Evolutionary conservation across 495 filamentous ascomycete species (phyloP).

Genomic region (Penicillium bialowiezense): DNA sequence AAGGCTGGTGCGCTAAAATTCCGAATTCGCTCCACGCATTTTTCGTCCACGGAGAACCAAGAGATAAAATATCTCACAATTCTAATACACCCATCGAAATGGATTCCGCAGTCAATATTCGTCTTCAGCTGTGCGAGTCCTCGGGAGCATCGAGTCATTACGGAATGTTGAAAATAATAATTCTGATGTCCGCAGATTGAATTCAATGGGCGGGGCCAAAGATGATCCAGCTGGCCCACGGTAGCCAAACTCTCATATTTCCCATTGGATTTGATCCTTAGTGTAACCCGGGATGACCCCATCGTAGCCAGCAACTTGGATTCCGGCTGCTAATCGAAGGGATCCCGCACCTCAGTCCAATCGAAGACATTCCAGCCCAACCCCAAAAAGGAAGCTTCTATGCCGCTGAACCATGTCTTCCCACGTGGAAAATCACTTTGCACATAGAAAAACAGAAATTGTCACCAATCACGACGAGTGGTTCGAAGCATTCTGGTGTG

Average conservation of each 20-base stretch:
- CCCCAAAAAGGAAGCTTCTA: neutral
- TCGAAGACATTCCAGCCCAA: neutral
- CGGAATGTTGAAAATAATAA: too few relatives aligned
- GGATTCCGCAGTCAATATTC: too few relatives aligned
- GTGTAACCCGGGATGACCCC: neutral
- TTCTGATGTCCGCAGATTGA: neutral
- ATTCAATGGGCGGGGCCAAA: neutral
- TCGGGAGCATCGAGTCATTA: too few relatives aligned
- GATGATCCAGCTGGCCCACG: neutral
- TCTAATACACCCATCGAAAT: too few relatives aligned
- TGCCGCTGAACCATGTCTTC: neutral
- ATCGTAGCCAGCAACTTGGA: neutral
- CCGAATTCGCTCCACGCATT: neutral
- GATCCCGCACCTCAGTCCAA: neutral
- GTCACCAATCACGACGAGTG: too few relatives aligned
- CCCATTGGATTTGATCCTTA: conserved; percentile 3
- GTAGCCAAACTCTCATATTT: neutral
- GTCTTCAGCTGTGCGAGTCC: too few relatives aligned
- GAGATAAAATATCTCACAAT: neutral
- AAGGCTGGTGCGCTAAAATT: neutral
- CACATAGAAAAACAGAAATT: too few relatives aligned
- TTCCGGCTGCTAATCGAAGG: too few relatives aligned
- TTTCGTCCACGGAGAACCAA: neutral
- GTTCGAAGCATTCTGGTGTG: too few relatives aligned
- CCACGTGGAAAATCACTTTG: neutral